Conservation (phyloP, 1,139 yeast species). For the Lodderomyces beijingensis region DNA sequence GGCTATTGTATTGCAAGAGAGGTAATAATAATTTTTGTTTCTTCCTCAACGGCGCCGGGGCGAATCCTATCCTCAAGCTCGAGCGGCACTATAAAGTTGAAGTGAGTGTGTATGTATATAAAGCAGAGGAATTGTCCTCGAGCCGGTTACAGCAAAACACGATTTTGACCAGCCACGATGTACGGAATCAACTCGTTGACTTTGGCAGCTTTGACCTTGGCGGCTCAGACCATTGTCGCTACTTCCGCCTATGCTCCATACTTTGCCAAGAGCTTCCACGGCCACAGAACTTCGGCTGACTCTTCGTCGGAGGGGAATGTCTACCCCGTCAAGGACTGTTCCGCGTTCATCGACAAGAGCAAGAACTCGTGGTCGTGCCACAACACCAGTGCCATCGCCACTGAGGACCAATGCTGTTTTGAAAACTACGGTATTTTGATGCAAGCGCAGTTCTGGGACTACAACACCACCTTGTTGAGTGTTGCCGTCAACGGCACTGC, state of each 20-base stretch:
- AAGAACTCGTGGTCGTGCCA: slow-evolving; percentile 23
- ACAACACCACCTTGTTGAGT: slow-evolving; percentile 21
- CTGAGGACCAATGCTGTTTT: slow-evolving; percentile 29
- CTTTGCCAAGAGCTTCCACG: slow-evolving; percentile 12
- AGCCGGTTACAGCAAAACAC: too few relatives aligned
- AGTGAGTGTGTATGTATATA: too few relatives aligned
- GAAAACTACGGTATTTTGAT: slow-evolving; percentile 33
- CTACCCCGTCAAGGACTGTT: slow-evolving; percentile 12
- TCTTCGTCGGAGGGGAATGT: slow-evolving; percentile 11
- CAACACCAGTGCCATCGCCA: slow-evolving; percentile 19
- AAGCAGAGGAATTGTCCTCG: too few relatives aligned
- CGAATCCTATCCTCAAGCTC: too few relatives aligned
- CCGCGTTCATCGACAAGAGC: slow-evolving; percentile 8
- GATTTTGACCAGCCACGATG: too few relatives aligned
- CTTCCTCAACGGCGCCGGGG: too few relatives aligned
- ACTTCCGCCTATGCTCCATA: slow-evolving; percentile 11
- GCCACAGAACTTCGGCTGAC: slow-evolving; percentile 11
- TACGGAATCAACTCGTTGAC: too few relatives aligned
- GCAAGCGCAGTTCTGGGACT: slow-evolving; percentile 43
- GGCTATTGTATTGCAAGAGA: too few relatives aligned
- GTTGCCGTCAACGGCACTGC: slow-evolving; percentile 19
- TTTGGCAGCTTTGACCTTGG: too few relatives aligned
- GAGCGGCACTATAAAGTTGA: too few relatives aligned
- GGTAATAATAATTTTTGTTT: too few relatives aligned
- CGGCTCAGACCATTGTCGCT: slow-evolving; percentile 5